These are phyloP conservation scores for Taxillus chinensis DNA, from an alignment of 164 flowering plant species.

Conservation along the genomic window DNA sequence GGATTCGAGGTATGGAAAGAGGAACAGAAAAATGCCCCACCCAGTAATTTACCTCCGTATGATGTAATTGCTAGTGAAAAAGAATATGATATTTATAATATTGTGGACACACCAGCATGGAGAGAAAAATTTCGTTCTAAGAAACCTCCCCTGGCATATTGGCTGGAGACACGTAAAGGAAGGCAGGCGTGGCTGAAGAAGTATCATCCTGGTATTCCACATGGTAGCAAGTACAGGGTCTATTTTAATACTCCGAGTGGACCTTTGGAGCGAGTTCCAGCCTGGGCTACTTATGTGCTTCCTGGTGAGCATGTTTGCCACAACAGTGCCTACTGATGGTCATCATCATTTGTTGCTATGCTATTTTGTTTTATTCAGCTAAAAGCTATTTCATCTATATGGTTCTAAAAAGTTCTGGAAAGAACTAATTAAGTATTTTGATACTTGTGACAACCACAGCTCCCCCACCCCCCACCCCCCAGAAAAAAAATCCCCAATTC, in stretches of 20 bases:
- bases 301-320: slow-evolving; percentile 42
- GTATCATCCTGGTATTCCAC: slow-evolving; percentile 74
- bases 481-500: no score
- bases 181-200: slow-evolving; percentile 92
- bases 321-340: background rate
- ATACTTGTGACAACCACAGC: no score
- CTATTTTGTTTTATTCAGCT: no score
- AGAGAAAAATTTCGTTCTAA: slow-evolving; percentile 51
- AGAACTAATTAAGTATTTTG: no score
- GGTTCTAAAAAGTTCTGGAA: no score
- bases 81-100: slow-evolving; percentile 50
- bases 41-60: slow-evolving; percentile 50
- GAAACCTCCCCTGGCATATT: slow-evolving; percentile 76
- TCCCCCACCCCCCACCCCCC: no score
- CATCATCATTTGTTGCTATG: background rate
- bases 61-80: slow-evolving; percentile 83
- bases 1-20: slow-evolving; percentile 82
- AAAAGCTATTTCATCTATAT: no score
- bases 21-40: slow-evolving; percentile 77
- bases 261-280: slow-evolving; percentile 87
- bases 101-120: slow-evolving; percentile 57
- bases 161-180: slow-evolving; percentile 92
- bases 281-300: slow-evolving; percentile 96
- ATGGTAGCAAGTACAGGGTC: slow-evolving; percentile 87
- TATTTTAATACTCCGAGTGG: slow-evolving; percentile 92